Evolutionary conservation across 2,329 filamentous ascomycete genomes (phyloP), one percentile per base, ranked within the genome.

Genomic region (Phyllosticta citriasiana): DNA sequence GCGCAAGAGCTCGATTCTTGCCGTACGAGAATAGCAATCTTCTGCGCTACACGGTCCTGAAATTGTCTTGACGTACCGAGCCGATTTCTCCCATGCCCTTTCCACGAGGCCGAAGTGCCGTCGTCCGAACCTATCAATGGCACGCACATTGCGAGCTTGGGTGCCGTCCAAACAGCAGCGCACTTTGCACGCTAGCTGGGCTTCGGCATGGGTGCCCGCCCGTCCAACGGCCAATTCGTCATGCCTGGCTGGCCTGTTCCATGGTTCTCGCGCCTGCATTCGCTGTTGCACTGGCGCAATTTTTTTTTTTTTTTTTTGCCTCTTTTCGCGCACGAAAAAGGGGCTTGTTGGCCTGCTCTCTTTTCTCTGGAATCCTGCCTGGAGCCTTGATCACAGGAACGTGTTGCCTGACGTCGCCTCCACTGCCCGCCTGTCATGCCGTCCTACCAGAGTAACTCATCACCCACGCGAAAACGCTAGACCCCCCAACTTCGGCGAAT

Each of bases 1-100:
- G 57, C 57, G 57, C 57, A 60, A 60, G 25, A 10, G 52, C 30
- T 40, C 57, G 33, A 47, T 47, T 47, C 40, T 47, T 47, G 40
- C 40, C 40, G 16, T n/a, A 30, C 24, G 22, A 25, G 24, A 54
- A 27, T 30, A 30, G 52, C 25, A 24, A 53, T 22, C 52, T 27
- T 53, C 52, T 53, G 52, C 22, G 22, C 52, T 22, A 53, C 22
- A 25, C 10, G 16, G 10, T 26, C 51, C 22, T 53, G 22, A 24
- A 24, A 25, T 26, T 53, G 51, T 25, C 51, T 25, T 24, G 51
- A 16, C 51, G 25, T 53, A 4, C 40, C 3, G 14, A n/a, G 40
- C 40, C 40, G 40, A 47, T n/a, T 16, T n/a, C 27, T 47, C 6
- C 40, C 40, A n/a, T 47, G 40, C 40, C 40, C 40, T 4, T 16